A percentile compares a stretch with the other conserved stretches of the same genome.
These are phyloP conservation scores for Xerophyta viscosa DNA, from an alignment of 106 monocot species.

Conservation along the genomic window DNA sequence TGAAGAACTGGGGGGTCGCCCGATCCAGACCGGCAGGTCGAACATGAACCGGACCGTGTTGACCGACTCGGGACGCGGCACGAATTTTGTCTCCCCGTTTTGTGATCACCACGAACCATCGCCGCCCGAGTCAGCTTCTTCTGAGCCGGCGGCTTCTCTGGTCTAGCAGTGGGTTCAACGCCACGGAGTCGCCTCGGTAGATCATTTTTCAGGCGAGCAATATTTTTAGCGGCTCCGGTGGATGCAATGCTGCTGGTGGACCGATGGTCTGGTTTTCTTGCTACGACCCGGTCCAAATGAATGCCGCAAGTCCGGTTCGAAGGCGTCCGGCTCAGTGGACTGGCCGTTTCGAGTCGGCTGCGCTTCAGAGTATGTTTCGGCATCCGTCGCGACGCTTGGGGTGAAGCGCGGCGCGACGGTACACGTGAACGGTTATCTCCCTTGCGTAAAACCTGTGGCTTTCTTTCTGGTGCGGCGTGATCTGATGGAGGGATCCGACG, in stretches of 20 bases:
- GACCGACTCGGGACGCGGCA: not conserved
- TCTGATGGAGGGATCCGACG: constrained; percentile 3
- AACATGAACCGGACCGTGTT: not conserved
- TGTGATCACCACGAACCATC: not conserved
- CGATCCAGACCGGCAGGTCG: no score
- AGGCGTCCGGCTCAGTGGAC: not conserved
- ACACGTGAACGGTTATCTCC: not conserved
- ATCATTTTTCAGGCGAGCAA: no score
- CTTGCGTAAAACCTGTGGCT: no score
- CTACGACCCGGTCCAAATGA: not conserved
- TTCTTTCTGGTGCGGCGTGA: not conserved
- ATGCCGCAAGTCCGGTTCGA: not conserved
- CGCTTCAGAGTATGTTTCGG: not conserved
- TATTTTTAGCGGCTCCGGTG: no score
- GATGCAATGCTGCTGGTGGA: not conserved
- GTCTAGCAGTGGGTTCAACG: no score
- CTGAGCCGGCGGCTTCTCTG: not conserved
- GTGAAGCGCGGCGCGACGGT: not conserved
- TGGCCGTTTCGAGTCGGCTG: constrained; percentile 1
- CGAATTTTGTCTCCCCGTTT: not conserved
- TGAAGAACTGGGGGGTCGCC: no score
- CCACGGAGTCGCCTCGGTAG: no score
- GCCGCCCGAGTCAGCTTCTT: not conserved
- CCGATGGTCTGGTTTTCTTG: not conserved
- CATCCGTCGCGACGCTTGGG: not conserved